A percentile compares a stretch with the other conserved stretches of the same genome.
phyloP scores from a whole-genome alignment of 352 stramenopile species.

The Detonula confervacea region DNA sequence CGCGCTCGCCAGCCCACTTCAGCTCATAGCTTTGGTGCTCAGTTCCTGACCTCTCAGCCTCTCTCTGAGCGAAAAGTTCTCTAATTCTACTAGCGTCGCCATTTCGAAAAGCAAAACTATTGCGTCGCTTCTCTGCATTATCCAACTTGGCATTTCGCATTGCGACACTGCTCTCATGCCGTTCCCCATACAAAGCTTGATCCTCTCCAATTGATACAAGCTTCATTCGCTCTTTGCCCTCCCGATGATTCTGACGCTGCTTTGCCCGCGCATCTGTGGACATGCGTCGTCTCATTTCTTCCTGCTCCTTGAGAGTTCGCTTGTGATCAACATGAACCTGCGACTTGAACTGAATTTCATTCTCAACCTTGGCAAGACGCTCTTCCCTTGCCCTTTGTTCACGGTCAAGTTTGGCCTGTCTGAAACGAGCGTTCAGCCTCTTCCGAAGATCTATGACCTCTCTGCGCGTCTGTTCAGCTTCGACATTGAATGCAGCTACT shows the following conservation, averaged over 20 bases:
- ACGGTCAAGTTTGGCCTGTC: conserved; percentile 53
- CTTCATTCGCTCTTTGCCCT: conserved; percentile 66
- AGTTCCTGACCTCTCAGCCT: too few species aligned
- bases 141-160: too few species aligned
- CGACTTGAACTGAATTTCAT: conserved; percentile 83
- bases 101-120: too few species aligned
- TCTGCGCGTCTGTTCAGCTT: conserved; percentile 57
- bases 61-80: too few species aligned
- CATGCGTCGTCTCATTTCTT: conserved; percentile 61
- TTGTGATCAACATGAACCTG: conserved; percentile 73
- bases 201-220: conserved; percentile 59
- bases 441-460: conserved; percentile 65
- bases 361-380: conserved; percentile 62
- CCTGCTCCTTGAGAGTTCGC: conserved; percentile 68
- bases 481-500: conserved; percentile 57
- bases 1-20: conserved; percentile 34
- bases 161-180: too few species aligned
- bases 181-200: too few species aligned
- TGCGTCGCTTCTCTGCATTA: too few species aligned
- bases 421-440: conserved; percentile 65
- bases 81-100: too few species aligned
- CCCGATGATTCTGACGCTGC: conserved; percentile 67
- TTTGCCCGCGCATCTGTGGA: conserved; percentile 63
- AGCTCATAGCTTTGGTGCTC: too few species aligned
- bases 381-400: conserved; percentile 50